Percentiles rank a stretch among this genome's conserved stretches.
Conservation (phyloP, 2,329 filamentous ascomycete species). For the Xylariaceae sp. region DNA sequence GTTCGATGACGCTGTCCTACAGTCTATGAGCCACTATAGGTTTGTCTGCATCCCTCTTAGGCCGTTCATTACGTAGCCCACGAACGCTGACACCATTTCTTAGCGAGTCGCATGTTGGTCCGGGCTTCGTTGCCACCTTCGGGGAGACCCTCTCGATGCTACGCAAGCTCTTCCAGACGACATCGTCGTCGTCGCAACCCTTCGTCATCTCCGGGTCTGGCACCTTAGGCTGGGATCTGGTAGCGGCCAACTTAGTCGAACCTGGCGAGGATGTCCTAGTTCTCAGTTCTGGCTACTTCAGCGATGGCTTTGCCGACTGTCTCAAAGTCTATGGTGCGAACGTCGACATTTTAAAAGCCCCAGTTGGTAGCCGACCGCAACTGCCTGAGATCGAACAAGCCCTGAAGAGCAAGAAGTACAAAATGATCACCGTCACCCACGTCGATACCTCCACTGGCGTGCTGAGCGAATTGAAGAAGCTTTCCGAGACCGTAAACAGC, state of each 20-base stretch:
- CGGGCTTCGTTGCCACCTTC: constrained; percentile 87
- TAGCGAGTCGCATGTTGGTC: constrained; percentile 92
- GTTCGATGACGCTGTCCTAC: constrained; percentile 95
- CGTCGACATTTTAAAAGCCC: constrained; percentile 86
- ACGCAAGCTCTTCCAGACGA: constrained; percentile 93
- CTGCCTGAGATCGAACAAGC: constrained; percentile 87
- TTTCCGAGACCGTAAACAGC: constrained; percentile 81
- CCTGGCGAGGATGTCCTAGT: constrained; percentile 89
- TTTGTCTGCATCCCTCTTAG: constrained; percentile 46
- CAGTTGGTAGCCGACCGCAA: constrained; percentile 86
- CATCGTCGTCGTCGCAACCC: constrained; percentile 80
- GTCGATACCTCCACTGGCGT: constrained; percentile 98
- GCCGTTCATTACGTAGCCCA: background rate
- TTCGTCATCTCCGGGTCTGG: constrained; percentile 94
- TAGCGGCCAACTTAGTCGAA: constrained; percentile 92
- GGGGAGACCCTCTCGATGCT: constrained; percentile 87
- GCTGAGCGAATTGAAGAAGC: constrained; percentile 83
- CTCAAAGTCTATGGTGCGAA: constrained; percentile 89
- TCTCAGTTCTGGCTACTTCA: constrained; percentile 96
- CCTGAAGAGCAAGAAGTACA: constrained; percentile 89
- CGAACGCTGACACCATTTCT: constrained; percentile 18
- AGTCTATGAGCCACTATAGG: constrained; percentile 95
- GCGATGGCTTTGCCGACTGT: constrained; percentile 91
- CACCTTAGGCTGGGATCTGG: constrained; percentile 95
- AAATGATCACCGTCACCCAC: constrained; percentile 92